Evolutionary conservation across 2,329 filamentous ascomycete genomes (phyloP).

Genomic region (Stenocarpella maydis): DNA sequence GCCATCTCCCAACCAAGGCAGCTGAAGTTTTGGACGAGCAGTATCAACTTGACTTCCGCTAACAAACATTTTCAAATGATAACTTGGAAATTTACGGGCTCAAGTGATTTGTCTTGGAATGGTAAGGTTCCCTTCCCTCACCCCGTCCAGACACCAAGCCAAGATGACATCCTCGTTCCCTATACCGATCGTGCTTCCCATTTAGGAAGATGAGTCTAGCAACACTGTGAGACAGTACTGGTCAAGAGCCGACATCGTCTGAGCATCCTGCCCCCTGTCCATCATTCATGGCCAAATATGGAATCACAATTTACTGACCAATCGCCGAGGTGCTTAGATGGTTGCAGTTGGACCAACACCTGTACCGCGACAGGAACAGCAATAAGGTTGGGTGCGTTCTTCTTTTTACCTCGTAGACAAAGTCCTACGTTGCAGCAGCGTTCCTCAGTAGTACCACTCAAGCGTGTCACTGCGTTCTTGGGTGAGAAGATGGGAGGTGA

Average conservation of each 20-base stretch:
- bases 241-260: conserved; percentile 35
- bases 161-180: conserved; percentile 30
- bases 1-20: background rate
- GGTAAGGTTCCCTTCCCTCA: background rate
- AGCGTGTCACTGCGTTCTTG: background rate
- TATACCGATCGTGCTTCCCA: conserved; percentile 28
- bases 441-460: background rate
- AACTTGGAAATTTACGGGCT: no score
- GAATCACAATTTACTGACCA: background rate
- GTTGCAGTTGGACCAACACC: no score
- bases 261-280: conserved; percentile 9
- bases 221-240: conserved; percentile 22
- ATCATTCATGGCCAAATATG: background rate
- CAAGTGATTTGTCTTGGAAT: background rate
- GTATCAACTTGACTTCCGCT: no score
- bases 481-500: no score
- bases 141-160: background rate
- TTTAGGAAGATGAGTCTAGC: conserved; percentile 26
- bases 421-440: background rate
- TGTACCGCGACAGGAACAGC: no score
- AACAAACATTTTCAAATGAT: no score
- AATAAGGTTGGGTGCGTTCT: background rate
- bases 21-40: background rate
- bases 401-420: background rate
- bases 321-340: background rate